Percentiles rank a stretch among this genome's conserved stretches.
Evolutionary conservation across 1,284 basidiomycete species (phyloP).

Genomic region (Marasmius oreades): DNA sequence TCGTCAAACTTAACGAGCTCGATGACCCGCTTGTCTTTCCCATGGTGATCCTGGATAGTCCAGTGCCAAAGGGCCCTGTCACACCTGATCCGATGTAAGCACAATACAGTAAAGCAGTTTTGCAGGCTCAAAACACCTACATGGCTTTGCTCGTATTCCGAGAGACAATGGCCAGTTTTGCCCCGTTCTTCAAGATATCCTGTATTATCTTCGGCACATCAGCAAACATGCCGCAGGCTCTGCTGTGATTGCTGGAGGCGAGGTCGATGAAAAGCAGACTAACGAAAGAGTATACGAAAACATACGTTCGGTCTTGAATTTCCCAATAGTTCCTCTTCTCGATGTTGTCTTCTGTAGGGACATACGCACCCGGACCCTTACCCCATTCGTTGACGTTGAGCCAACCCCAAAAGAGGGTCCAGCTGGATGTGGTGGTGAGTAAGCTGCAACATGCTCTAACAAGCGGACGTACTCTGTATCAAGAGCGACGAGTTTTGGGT

Average conservation of each 20-base stretch:
- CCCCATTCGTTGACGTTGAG: neutral
- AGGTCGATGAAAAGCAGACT: neutral
- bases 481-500: slow-evolving; percentile 2
- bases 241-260: neutral
- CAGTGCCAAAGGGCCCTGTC: slow-evolving; percentile 3
- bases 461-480: neutral
- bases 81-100: slow-evolving; percentile 1
- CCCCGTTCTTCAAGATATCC: slow-evolving; percentile 13
- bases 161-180: slow-evolving; percentile 13
- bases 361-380: neutral
- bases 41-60: neutral
- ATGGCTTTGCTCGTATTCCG: slow-evolving; percentile 9
- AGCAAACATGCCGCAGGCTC: slow-evolving; percentile 9
- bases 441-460: neutral
- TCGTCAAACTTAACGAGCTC: slow-evolving; percentile 10
- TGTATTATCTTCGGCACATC: slow-evolving; percentile 13
- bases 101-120: neutral
- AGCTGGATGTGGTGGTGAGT: neutral
- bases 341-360: neutral
- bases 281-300: neutral
- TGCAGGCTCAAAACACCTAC: neutral
- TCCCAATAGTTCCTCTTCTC: slow-evolving; percentile 2
- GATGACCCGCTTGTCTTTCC: slow-evolving; percentile 6
- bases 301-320: neutral
- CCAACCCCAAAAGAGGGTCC: slow-evolving; percentile 1